These are phyloP conservation scores for Pichia sp. DNA, from an alignment of 1,139 yeast species.

Conservation along the genomic window DNA sequence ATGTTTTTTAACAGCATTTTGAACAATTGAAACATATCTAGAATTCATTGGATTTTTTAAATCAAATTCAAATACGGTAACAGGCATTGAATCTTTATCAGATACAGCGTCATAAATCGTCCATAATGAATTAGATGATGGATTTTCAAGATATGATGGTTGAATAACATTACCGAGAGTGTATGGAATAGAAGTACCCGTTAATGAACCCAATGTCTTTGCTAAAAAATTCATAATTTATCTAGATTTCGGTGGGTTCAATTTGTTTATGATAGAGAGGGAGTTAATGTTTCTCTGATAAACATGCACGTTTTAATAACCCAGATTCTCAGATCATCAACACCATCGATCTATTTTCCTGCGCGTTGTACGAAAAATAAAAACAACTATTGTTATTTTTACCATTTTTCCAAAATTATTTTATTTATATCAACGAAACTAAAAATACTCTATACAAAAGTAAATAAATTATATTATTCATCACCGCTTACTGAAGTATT, in stretches of 20 bases:
- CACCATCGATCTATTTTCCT: too few relatives aligned
- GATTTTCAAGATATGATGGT: constrained; percentile 3
- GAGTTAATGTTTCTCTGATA: too few relatives aligned
- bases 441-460: too few relatives aligned
- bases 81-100: constrained; percentile 37
- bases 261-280: too few relatives aligned
- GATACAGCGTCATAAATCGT: constrained; percentile 36
- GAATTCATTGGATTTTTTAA: constrained; percentile 37
- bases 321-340: too few relatives aligned
- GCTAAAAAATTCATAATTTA: constrained; percentile 60
- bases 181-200: constrained; percentile 54
- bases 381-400: too few relatives aligned
- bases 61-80: constrained; percentile 62
- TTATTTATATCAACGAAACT: too few relatives aligned
- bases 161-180: constrained; percentile 42
- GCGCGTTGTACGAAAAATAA: too few relatives aligned
- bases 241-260: too few relatives aligned
- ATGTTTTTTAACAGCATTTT: constrained; percentile 58
- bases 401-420: too few relatives aligned
- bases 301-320: too few relatives aligned
- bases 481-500: constrained; percentile 17
- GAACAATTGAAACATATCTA: constrained; percentile 43
- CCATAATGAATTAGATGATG: constrained; percentile 28
- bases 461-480: too few relatives aligned
- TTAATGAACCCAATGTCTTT: constrained; percentile 48